phyloP scores from a whole-genome alignment of 805 yeast species.

The Hanseniaspora hatyaiensis region DNA sequence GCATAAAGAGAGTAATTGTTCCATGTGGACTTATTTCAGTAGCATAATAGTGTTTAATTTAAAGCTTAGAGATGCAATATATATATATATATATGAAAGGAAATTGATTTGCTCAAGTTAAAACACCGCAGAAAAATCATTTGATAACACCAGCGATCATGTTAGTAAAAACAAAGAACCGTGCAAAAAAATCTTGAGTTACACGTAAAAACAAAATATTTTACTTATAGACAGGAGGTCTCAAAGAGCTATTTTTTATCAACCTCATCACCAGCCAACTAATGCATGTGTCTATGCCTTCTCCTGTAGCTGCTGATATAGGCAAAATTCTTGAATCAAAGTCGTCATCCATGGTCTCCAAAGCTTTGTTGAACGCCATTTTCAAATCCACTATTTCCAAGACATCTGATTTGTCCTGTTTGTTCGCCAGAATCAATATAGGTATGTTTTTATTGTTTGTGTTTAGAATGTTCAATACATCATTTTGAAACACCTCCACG shows the following conservation, averaged over 20 bases:
- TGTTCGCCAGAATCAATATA: conserved; percentile 86
- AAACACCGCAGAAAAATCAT: no score
- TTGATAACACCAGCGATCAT: no score
- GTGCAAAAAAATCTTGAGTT: no score
- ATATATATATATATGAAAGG: no score
- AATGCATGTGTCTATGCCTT: conserved; percentile 75
- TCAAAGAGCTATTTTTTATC: conserved; percentile 34
- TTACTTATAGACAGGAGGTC: conserved; percentile 31
- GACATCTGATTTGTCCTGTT: conserved; percentile 67
- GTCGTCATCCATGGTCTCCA: conserved; percentile 67
- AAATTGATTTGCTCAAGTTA: no score
- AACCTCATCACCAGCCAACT: conserved; percentile 78
- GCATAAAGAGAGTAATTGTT: no score
- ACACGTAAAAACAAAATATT: no score
- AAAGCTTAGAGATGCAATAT: no score
- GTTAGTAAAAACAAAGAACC: no score
- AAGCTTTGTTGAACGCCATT: conserved; percentile 69
- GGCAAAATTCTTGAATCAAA: conserved; percentile 85
- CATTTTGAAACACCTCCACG: conserved; percentile 43
- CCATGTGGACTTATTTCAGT: no score
- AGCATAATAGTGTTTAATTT: no score
- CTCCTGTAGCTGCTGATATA: conserved; percentile 65
- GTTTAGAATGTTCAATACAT: conserved; percentile 34
- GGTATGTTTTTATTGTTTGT: conserved; percentile 49
- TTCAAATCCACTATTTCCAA: conserved; percentile 70